phyloP scores from a whole-genome alignment of 345 rosid genomes.

The Corymbia maculata region DNA sequence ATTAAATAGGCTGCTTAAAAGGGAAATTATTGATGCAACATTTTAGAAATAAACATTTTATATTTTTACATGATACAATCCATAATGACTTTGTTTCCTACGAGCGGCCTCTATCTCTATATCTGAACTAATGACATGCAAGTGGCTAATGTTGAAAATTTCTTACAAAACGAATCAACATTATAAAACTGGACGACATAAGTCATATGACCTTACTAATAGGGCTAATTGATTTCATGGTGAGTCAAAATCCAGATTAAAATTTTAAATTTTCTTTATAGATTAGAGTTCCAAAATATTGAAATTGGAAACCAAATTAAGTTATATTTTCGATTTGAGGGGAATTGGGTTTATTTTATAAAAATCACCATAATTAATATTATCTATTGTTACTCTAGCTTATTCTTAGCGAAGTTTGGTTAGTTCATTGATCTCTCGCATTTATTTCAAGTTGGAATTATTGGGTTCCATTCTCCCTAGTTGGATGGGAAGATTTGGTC shows the following conservation, averaged over 20 bases:
- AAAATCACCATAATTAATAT: background rate
- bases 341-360: accelerated
- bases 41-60: background rate
- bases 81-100: background rate
- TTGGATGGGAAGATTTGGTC: background rate
- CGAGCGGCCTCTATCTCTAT: background rate
- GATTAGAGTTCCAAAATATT: accelerated
- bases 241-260: background rate
- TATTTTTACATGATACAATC: background rate
- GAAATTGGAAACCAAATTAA: accelerated
- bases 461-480: background rate
- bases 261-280: accelerated
- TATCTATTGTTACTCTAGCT: background rate
- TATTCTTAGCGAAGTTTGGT: background rate
- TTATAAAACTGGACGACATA: accelerated
- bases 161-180: background rate
- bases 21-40: background rate
- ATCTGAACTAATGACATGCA: background rate
- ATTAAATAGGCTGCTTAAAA: background rate
- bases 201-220: background rate
- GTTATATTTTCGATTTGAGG: accelerated
- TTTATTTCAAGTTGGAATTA: background rate
- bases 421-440: background rate
- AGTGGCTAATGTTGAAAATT: background rate
- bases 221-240: background rate